These are phyloP conservation scores for Thuja plicata DNA, from an alignment of 83 land plant species.

Conservation along the genomic window DNA sequence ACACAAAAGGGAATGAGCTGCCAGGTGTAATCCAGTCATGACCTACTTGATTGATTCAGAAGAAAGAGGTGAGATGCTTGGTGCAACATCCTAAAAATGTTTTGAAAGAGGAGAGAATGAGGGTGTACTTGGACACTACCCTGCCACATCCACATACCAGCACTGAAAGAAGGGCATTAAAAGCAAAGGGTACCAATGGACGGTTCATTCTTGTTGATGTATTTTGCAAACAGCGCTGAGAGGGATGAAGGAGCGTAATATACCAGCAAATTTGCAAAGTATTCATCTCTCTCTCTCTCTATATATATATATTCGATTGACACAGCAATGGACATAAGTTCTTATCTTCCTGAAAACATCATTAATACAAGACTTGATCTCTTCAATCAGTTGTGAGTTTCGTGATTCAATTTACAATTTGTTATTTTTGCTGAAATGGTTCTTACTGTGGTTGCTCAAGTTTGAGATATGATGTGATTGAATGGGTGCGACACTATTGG, in stretches of 20 bases:
- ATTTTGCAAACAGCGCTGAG: background rate
- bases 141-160: background rate
- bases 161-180: background rate
- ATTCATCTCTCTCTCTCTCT: too few species aligned
- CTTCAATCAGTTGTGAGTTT: too few species aligned
- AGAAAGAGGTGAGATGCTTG: background rate
- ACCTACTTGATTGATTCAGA: background rate
- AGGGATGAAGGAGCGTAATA: background rate
- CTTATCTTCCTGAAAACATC: too few species aligned
- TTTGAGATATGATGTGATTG: too few species aligned
- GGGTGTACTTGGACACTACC: background rate
- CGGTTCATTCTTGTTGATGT: background rate
- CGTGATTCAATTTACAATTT: too few species aligned
- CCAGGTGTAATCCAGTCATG: background rate
- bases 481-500: too few species aligned
- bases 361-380: too few species aligned
- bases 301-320: too few species aligned
- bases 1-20: background rate
- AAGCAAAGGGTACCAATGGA: background rate
- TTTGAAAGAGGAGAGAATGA: background rate
- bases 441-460: too few species aligned
- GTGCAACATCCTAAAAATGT: background rate
- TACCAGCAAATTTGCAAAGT: too few species aligned
- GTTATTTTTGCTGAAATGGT: too few species aligned
- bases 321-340: too few species aligned